Evolutionary conservation across 352 stramenopile species (phyloP).

Genomic region (Thalassiosira livingstoniorum): DNA sequence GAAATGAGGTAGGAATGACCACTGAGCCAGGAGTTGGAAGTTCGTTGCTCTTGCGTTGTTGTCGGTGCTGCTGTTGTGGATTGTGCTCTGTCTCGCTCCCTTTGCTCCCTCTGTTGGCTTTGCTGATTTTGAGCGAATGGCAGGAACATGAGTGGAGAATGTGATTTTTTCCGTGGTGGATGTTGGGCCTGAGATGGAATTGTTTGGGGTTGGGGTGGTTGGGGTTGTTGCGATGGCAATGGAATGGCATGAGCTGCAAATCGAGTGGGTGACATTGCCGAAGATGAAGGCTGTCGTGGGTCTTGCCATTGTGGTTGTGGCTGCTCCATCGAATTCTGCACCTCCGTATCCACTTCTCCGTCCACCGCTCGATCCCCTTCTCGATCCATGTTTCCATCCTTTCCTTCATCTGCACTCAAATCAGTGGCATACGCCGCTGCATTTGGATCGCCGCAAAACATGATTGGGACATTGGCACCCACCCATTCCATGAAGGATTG

Average conservation of each 20-base stretch:
- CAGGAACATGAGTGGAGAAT: neutral
- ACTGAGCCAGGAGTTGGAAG: constrained; percentile 3
- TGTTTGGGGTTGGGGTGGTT: no score
- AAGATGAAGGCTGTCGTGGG: no score
- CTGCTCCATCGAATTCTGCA: no score
- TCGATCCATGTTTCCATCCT: no score
- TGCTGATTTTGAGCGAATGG: neutral
- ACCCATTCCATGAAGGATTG: constrained; percentile 6
- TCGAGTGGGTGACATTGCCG: no score
- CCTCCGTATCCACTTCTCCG: no score
- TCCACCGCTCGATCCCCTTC: no score
- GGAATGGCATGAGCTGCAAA: no score
- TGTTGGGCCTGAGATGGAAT: neutral
- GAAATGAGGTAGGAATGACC: neutral
- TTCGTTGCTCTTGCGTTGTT: neutral
- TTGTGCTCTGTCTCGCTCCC: no score
- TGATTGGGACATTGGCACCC: constrained; percentile 4
- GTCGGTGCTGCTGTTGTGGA: neutral
- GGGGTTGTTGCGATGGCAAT: no score
- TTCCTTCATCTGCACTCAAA: no score
- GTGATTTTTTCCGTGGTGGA: neutral
- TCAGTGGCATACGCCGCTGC: neutral
- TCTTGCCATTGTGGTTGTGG: neutral
- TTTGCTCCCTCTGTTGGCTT: neutral
- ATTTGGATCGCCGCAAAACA: neutral